Conservation (phyloP, 139 green algal species). For the Chlamydomonas schloesseri region DNA sequence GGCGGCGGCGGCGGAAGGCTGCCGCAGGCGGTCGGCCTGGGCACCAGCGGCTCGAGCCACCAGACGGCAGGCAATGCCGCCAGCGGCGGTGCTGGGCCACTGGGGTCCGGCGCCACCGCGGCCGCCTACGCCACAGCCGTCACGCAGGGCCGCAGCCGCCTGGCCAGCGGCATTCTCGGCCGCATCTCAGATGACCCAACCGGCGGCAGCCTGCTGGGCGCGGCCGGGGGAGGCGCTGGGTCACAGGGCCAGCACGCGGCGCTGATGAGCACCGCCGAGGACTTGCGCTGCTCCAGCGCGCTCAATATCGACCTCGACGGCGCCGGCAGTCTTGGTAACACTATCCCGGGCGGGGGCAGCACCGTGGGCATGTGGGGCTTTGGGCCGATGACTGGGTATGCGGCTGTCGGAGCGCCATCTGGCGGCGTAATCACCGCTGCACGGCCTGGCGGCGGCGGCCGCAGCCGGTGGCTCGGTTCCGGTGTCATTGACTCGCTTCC, state of each 20-base stretch:
- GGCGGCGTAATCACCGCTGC: no score
- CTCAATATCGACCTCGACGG: no score
- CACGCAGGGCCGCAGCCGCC: background rate
- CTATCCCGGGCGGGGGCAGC: background rate
- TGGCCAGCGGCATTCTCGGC: constrained; percentile 3
- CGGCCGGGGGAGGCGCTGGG: no score
- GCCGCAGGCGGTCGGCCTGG: background rate
- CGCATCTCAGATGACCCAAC: background rate
- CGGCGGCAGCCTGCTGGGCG: background rate
- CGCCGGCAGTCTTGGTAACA: background rate
- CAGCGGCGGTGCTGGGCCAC: no score
- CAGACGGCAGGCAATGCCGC: no score
- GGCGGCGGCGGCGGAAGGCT: background rate
- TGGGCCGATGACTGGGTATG: no score
- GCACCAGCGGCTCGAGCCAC: background rate
- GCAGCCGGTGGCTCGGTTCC: background rate
- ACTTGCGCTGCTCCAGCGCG: no score
- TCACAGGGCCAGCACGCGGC: no score
- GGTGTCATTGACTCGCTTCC: constrained; percentile 25
- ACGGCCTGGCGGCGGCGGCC: background rate
- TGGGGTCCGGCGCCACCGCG: no score
- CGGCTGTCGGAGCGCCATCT: no score
- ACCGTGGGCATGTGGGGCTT: no score
- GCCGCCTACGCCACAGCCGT: background rate
- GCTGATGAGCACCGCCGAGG: no score